phyloP scores from a whole-genome alignment of 78 protist genomes.

The Dictyostelium discoideum region DNA sequence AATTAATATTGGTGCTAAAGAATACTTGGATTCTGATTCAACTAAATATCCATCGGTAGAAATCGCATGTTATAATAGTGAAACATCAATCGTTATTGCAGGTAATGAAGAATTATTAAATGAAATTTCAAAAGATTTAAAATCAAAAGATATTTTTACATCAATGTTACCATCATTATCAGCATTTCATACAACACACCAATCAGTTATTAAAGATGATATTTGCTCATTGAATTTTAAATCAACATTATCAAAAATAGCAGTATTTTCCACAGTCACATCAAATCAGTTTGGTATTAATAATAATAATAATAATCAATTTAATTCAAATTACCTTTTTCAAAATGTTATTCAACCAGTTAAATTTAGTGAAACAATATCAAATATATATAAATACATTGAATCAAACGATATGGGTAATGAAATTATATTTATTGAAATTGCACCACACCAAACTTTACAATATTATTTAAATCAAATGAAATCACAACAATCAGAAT shows the following conservation, averaged over 20 bases:
- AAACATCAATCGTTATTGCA: constrained; percentile 1
- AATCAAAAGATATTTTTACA: neutral
- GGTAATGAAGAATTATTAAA: neutral
- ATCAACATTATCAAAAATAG: neutral
- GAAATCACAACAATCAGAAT: neutral
- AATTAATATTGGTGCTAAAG: neutral
- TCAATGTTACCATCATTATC: constrained; percentile 7
- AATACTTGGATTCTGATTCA: neutral
- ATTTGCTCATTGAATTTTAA: neutral
- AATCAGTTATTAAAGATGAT: neutral
- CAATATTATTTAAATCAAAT: neutral
- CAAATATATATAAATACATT: neutral
- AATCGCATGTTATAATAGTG: constrained; percentile 17
- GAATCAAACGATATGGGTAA: neutral
- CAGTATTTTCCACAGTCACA: neutral
- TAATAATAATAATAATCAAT: neutral
- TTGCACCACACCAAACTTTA: constrained; percentile 43
- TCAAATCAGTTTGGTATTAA: no score
- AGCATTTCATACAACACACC: constrained; percentile 24
- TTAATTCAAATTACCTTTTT: no score
- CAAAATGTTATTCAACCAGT: no score
- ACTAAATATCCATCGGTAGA: neutral
- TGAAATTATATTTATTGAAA: neutral
- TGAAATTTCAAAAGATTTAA: neutral
- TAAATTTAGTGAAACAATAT: neutral